These are phyloP conservation scores for Colletotrichum tanaceti DNA, from an alignment of 2,329 filamentous ascomycete genomes.

Conservation along the genomic window DNA sequence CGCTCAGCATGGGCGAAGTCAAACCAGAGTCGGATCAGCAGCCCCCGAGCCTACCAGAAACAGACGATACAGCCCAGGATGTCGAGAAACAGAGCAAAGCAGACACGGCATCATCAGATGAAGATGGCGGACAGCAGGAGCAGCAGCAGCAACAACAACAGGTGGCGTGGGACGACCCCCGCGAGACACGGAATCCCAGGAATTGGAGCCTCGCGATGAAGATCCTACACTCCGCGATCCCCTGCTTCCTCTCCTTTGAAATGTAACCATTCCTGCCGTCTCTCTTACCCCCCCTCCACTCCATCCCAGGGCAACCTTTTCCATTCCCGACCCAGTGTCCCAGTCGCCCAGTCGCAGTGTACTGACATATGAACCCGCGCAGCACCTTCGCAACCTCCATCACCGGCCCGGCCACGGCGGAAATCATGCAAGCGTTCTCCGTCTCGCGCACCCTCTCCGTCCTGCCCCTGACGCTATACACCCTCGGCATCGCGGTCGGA, in stretches of 20 bases:
- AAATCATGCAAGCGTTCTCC: slow-evolving; percentile 36
- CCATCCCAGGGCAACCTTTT: too few relatives aligned
- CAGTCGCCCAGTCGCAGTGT: not conserved
- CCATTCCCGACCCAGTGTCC: not conserved
- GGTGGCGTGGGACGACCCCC: slow-evolving; percentile 32
- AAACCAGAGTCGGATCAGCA: not conserved
- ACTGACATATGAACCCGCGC: not conserved
- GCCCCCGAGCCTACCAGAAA: not conserved
- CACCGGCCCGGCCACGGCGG: slow-evolving; percentile 30
- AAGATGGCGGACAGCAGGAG: not conserved
- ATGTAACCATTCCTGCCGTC: slow-evolving; percentile 16
- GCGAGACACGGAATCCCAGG: slow-evolving; percentile 37
- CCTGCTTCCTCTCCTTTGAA: slow-evolving; percentile 39
- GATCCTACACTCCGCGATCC: slow-evolving; percentile 37
- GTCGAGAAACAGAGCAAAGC: slow-evolving; percentile 12
- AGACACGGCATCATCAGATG: slow-evolving; percentile 15
- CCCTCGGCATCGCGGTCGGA: slow-evolving; percentile 79
- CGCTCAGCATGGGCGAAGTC: not conserved
- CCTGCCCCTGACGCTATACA: slow-evolving; percentile 70
- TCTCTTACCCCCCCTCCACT: slow-evolving; percentile 3
- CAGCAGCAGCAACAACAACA: slow-evolving; percentile 7
- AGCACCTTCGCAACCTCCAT: slow-evolving; percentile 40
- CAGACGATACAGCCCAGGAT: not conserved
- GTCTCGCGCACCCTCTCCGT: slow-evolving; percentile 36
- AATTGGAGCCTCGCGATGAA: slow-evolving; percentile 34